Evolutionary conservation across 768 basidiomycete genomes (phyloP).

Genomic region (Leccinum obscurum): DNA sequence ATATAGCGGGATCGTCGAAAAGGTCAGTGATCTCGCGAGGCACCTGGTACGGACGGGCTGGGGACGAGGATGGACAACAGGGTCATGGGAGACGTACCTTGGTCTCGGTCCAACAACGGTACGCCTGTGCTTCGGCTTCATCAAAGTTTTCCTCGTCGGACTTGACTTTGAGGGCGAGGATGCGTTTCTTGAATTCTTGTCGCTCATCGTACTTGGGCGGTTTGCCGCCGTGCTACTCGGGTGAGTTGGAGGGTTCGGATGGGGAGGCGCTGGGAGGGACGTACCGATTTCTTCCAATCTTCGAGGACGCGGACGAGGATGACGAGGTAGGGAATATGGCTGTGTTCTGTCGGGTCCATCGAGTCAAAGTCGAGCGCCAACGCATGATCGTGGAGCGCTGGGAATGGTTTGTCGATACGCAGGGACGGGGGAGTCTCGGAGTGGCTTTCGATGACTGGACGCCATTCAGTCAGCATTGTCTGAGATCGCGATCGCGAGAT

Average conservation of each 20-base stretch:
- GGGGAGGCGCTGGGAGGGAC: slow-evolving; percentile 23
- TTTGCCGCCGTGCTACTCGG: slow-evolving; percentile 61
- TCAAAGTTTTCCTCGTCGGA: slow-evolving; percentile 97
- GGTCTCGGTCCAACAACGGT: slow-evolving; percentile 70
- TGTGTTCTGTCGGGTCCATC: slow-evolving; percentile 88
- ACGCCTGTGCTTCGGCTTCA: slow-evolving; percentile 88
- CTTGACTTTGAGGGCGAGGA: slow-evolving; percentile 68
- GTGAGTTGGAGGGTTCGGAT: neutral
- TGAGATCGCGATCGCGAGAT: neutral
- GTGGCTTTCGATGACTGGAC: slow-evolving; percentile 83
- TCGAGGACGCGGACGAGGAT: slow-evolving; percentile 83
- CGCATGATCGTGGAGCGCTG: slow-evolving; percentile 73
- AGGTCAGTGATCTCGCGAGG: slow-evolving; percentile 67
- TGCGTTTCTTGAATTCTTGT: slow-evolving; percentile 68
- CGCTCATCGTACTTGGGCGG: slow-evolving; percentile 61
- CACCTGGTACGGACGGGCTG: slow-evolving; percentile 39
- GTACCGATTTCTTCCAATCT: slow-evolving; percentile 76
- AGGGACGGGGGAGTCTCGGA: slow-evolving; percentile 73
- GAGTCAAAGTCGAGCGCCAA: slow-evolving; percentile 66
- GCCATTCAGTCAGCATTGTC: neutral
- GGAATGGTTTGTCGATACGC: slow-evolving; percentile 88
- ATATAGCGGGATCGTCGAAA: slow-evolving; percentile 60
- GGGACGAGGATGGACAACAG: neutral
- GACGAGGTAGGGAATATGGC: slow-evolving; percentile 87
- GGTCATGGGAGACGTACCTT: slow-evolving; percentile 31